These are phyloP conservation scores for Dipodascopsis tothii DNA, from an alignment of 805 yeast species.

Conservation along the genomic window DNA sequence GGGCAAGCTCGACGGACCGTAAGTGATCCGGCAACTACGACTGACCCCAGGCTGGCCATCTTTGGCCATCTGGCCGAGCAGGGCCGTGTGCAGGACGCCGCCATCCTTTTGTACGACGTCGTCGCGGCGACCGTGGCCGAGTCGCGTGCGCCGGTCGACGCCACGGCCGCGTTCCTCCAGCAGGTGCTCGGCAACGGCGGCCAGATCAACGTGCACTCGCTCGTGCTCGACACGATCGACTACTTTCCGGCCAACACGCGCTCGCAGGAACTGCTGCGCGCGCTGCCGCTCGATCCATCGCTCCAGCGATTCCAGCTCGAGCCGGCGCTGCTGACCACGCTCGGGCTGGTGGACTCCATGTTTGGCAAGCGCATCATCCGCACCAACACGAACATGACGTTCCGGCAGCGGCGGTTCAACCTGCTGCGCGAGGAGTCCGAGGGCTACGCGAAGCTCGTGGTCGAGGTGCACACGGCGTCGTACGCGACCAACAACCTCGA, in stretches of 20 bases:
- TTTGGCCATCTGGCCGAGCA: no score
- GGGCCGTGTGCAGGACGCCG: conserved; percentile 1
- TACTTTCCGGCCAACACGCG: conserved; percentile 1
- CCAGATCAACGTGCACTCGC: conserved; percentile 5
- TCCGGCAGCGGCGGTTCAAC: conserved; percentile 50
- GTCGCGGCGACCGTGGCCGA: conserved; percentile 6
- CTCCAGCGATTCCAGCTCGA: conserved; percentile 27
- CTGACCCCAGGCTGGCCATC: no score
- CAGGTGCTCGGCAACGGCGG: not conserved
- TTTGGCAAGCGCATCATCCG: conserved; percentile 35
- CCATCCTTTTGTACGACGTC: conserved; percentile 8
- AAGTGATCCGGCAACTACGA: no score
- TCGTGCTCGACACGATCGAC: conserved; percentile 10
- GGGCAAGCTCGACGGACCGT: no score
- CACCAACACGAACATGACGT: conserved; percentile 42
- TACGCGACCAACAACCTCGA: conserved; percentile 27
- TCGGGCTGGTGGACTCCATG: conserved; percentile 11
- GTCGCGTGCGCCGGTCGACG: conserved; percentile 2
- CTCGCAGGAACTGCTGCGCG: conserved; percentile 16
- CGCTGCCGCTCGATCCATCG: conserved; percentile 23
- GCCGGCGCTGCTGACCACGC: conserved; percentile 11
- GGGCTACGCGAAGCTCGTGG: conserved; percentile 60
- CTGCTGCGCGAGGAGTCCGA: conserved; percentile 66
- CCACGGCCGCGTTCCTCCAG: conserved; percentile 3
- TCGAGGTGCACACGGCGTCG: conserved; percentile 19